Conservation (phyloP, 805 yeast genomes). For the Schwanniomyces yamadae region DNA sequence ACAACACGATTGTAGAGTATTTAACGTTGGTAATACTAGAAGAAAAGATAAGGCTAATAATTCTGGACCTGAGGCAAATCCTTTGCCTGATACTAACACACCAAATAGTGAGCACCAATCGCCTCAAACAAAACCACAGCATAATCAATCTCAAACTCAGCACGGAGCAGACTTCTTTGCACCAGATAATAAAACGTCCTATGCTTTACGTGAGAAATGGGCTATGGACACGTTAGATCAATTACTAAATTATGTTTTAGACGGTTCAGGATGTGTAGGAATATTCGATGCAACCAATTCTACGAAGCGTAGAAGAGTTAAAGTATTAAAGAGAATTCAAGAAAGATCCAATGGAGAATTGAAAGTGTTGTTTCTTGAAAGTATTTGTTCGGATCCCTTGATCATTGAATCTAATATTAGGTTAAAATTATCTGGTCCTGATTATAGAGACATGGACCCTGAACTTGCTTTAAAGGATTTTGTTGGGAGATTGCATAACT, state of each 20-base stretch:
- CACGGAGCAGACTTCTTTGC: conserved; percentile 86
- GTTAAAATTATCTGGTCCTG: conserved; percentile 89
- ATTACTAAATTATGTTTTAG: conserved; percentile 72
- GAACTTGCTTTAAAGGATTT: conserved; percentile 78
- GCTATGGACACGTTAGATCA: conserved; percentile 92
- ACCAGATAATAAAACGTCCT: conserved; percentile 69
- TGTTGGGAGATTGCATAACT: conserved; percentile 73
- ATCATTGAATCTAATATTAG: conserved; percentile 82
- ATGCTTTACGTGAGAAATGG: conserved; percentile 83
- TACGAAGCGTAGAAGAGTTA: conserved; percentile 60
- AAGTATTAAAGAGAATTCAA: conserved; percentile 56
- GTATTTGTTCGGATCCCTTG: conserved; percentile 77
- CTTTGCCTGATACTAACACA: conserved; percentile 46
- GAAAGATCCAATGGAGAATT: conserved; percentile 58
- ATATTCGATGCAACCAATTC: conserved; percentile 86
- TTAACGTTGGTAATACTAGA: conserved; percentile 94
- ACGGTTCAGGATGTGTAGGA: conserved; percentile 88
- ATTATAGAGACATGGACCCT: conserved; percentile 83
- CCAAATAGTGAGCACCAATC: conserved; percentile 28
- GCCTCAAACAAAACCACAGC: conserved; percentile 17
- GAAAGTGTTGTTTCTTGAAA: conserved; percentile 81
- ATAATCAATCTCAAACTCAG: conserved; percentile 2
- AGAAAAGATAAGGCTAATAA: conserved; percentile 62
- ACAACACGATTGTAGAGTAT: conserved; percentile 85
- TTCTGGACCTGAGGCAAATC: conserved; percentile 69